Base-by-base conservation (phyloP, 2,329 filamentous ascomycete species). In the Colletotrichum cordylinicola region DNA sequence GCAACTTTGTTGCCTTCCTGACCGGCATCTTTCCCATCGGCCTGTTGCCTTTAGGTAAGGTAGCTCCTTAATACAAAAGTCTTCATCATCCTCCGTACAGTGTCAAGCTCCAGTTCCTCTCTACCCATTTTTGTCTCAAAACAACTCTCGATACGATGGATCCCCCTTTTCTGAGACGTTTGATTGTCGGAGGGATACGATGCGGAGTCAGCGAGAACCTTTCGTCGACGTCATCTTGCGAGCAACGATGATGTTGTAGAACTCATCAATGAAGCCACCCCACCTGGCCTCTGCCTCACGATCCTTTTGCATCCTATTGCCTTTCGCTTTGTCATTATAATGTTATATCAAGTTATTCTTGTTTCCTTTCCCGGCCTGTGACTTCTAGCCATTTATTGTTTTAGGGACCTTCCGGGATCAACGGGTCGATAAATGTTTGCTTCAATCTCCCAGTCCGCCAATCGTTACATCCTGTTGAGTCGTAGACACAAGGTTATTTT, bases 321-420 rank as follows among this genome's bases (percentile, higher is more conserved):
- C 2, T 43, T 43, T n/a, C 18, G 33, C 13, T 5, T 9, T n/a
- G 9, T 4, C 18, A n/a, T 8, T n/a, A 6, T 10, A 6, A 3
- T 43, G 18, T 43, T 4, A 43, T 8, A n/a, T 43, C n/a, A n/a
- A 10, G 8, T 43, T 3, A 4, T 6, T 43, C 10, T n/a, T 1
- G 2, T 0, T 43, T 43, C 6, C 2, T n/a, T 43, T 6, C 18
- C 1, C 18, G n/a, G 39, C 8, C 5, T 43, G 18, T 10, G 8
- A 43, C 39, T 9, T n/a, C 4, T 10, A n/a, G 9, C 9, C 39
- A 6, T 10, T 0, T n/a, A n/a, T n/a, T n/a, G n/a, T n/a, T n/a
- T n/a, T n/a, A n/a, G n/a, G n/a, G n/a, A n/a, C n/a, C n/a, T n/a
- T n/a, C n/a, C n/a, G n/a, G n/a, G n/a, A n/a, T n/a, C n/a, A n/a